phyloP scores from a whole-genome alignment of 1,284 basidiomycete genomes.

The Cryptococcus jaspeensis region DNA sequence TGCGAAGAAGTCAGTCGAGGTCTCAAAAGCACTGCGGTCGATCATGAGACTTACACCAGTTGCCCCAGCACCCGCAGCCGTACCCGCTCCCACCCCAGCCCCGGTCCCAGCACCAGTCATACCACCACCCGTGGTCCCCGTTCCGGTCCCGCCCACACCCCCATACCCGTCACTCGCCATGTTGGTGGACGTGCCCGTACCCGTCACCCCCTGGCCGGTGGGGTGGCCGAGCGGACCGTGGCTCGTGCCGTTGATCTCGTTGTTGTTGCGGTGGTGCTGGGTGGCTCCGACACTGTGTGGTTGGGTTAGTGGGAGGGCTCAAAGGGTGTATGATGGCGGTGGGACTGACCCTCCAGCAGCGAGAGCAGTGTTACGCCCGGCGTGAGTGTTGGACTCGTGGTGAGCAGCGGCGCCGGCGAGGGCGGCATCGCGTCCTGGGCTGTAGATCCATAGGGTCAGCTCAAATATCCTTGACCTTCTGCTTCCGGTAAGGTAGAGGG shows the following conservation, averaged over 20 bases:
- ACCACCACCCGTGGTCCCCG: not conserved
- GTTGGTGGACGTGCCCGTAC: no score
- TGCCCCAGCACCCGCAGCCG: conserved; percentile 1
- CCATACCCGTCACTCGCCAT: no score
- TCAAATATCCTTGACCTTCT: no score
- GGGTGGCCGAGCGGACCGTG: no score
- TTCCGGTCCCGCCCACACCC: conserved; percentile 1
- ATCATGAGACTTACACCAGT: conserved; percentile 3
- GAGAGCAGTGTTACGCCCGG: no score
- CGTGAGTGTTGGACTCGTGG: conserved; percentile 1
- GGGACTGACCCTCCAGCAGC: no score
- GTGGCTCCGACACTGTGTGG: no score
- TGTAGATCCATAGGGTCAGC: not conserved
- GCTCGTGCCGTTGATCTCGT: no score
- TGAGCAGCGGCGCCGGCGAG: not conserved
- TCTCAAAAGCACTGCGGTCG: not conserved
- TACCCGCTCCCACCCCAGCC: not conserved
- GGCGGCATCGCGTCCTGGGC: not conserved
- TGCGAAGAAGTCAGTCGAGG: not conserved
- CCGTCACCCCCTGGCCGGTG: no score
- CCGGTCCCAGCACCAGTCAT: not conserved
- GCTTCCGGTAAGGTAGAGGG: not conserved
- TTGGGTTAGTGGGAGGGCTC: no score
- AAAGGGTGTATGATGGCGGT: no score
- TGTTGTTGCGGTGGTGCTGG: no score